Percentiles rank a stretch among this genome's conserved stretches.
Evolutionary conservation across 2,329 filamentous ascomycete genomes (phyloP).

Genomic region (Alternaria dauci): DNA sequence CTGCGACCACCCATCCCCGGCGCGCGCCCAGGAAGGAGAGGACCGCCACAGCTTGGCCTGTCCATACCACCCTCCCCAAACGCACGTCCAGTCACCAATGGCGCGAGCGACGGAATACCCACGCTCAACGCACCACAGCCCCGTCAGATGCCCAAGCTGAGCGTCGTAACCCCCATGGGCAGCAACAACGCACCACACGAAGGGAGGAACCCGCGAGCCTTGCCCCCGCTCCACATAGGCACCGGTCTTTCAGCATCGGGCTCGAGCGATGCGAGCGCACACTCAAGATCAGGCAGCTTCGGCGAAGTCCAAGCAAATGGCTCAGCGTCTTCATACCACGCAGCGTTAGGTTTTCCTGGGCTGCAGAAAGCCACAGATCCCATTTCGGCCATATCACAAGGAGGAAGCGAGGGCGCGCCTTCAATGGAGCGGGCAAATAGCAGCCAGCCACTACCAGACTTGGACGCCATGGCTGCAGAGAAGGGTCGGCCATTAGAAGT

Average conservation of each 20-base stretch:
- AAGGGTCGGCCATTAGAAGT: slow-evolving; percentile 86
- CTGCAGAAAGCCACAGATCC: slow-evolving; percentile 76
- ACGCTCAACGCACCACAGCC: slow-evolving; percentile 58
- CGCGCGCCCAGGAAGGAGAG: slow-evolving; percentile 64
- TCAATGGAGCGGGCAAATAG: slow-evolving; percentile 84
- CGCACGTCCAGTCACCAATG: slow-evolving; percentile 77
- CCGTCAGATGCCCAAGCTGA: slow-evolving; percentile 74
- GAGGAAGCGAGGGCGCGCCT: slow-evolving; percentile 71
- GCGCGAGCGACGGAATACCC: slow-evolving; percentile 53
- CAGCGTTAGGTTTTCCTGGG: slow-evolving; percentile 82
- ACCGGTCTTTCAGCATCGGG: slow-evolving; percentile 71
- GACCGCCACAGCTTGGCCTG: slow-evolving; percentile 81
- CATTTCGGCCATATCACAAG: slow-evolving; percentile 85
- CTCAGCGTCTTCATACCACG: slow-evolving; percentile 83
- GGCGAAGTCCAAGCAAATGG: slow-evolving; percentile 81
- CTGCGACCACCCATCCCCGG: slow-evolving; percentile 85
- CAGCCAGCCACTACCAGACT: slow-evolving; percentile 75
- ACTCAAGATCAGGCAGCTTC: slow-evolving; percentile 86
- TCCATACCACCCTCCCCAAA: slow-evolving; percentile 90
- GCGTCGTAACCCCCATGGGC: slow-evolving; percentile 88
- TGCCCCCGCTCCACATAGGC: slow-evolving; percentile 63
- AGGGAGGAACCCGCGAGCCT: slow-evolving; percentile 64
- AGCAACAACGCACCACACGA: slow-evolving; percentile 76
- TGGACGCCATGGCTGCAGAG: slow-evolving; percentile 83
- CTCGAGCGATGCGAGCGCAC: slow-evolving; percentile 80